Percentiles rank a stretch among this genome's conserved stretches.
These are phyloP conservation scores for Hericium coralloides DNA, from an alignment of 768 basidiomycete genomes.

Conservation along the genomic window DNA sequence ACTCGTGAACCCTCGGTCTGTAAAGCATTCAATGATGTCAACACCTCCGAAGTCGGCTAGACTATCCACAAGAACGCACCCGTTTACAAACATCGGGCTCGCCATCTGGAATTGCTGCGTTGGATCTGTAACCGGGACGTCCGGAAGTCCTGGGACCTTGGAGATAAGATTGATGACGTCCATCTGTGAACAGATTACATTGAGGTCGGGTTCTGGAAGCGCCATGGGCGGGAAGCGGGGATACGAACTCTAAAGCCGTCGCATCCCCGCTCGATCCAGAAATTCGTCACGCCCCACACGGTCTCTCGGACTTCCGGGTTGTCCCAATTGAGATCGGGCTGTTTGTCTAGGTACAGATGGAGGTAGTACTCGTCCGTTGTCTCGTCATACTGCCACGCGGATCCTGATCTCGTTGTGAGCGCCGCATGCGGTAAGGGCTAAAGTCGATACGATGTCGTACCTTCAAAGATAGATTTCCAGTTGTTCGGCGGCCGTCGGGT, in stretches of 20 bases:
- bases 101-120: conserved; percentile 45
- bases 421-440: background rate
- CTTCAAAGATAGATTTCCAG: conserved; percentile 62
- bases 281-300: conserved; percentile 56
- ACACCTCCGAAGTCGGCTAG: background rate
- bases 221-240: background rate
- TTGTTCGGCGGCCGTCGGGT: conserved; percentile 60
- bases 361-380: conserved; percentile 62
- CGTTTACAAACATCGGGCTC: conserved; percentile 47
- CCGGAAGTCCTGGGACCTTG: conserved; percentile 54
- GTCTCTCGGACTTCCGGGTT: conserved; percentile 45
- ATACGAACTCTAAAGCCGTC: conserved; percentile 63
- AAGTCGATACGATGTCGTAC: conserved; percentile 19
- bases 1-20: conserved; percentile 62
- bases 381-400: conserved; percentile 66
- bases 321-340: conserved; percentile 77
- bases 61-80: conserved; percentile 25
- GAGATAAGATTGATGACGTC: conserved; percentile 65
- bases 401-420: conserved; percentile 28
- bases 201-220: background rate
- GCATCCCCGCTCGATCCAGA: conserved; percentile 68
- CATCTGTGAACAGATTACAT: conserved; percentile 32
- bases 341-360: conserved; percentile 55
- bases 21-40: background rate
- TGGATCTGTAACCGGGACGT: conserved; percentile 50